phyloP scores from a whole-genome alignment of 768 basidiomycete genomes.

The Leccinum olivaceopallidum region DNA sequence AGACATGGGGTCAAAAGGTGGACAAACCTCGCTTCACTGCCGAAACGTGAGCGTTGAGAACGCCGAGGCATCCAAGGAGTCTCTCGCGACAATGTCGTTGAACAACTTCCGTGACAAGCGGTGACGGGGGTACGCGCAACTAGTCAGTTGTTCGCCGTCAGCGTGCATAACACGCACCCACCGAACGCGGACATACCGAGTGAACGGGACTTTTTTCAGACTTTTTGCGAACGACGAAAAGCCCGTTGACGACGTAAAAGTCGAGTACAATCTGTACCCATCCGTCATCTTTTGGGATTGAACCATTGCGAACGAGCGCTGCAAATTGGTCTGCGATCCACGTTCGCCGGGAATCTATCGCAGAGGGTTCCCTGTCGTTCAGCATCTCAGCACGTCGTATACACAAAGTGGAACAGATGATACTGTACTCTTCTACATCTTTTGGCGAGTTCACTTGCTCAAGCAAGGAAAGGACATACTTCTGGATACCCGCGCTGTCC shows the following conservation, averaged over 20 bases:
- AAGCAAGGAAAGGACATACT: conserved; percentile 74
- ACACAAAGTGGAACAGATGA: conserved; percentile 2
- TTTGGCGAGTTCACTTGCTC: conserved; percentile 54
- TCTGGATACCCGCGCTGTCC: conserved; percentile 70
- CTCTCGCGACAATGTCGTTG: conserved; percentile 65
- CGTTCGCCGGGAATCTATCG: conserved; percentile 54
- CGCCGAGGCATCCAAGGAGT: conserved; percentile 71
- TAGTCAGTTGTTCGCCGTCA: conserved; percentile 8
- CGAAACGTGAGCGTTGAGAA: conserved; percentile 61
- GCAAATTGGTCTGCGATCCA: conserved; percentile 91
- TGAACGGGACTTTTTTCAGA: conserved; percentile 60
- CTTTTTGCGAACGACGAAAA: conserved; percentile 76
- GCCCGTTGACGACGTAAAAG: conserved; percentile 79
- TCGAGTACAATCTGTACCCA: conserved; percentile 78
- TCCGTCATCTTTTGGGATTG: conserved; percentile 68
- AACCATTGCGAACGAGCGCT: conserved; percentile 73
- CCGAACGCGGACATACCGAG: conserved; percentile 47
- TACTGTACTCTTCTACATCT: conserved; percentile 43
- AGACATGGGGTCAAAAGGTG: background rate
- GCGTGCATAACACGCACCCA: background rate
- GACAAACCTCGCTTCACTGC: conserved; percentile 52
- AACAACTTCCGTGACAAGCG: conserved; percentile 72
- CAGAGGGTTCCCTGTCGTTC: conserved; percentile 42
- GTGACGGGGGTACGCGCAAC: conserved; percentile 63
- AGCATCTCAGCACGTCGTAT: conserved; percentile 15